Base-by-base conservation (phyloP, 139 green algal genomes). In the Auxenochlorella pyrenoidosa region DNA sequence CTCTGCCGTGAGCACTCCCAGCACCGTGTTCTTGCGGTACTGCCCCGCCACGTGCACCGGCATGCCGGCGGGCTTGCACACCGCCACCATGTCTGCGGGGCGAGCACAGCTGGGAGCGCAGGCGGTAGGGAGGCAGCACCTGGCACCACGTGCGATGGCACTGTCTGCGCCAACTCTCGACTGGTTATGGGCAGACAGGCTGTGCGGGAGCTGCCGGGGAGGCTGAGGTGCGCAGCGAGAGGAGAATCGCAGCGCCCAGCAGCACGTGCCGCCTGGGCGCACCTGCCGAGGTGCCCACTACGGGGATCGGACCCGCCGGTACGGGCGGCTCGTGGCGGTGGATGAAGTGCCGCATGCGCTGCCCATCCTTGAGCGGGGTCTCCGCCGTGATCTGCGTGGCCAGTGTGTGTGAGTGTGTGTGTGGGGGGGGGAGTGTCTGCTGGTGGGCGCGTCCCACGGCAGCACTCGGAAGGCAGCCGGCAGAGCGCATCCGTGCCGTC, bases 11-110 rank as follows among this genome's bases (percentile, higher is more conserved):
- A 99, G 92, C 26, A 98, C 75, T 6, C 91, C 94, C 75, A 96
- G 81, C 51, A 99, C 94, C 0, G 95, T 98, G 91, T 99, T 99
- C 87, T 98, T 98, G 63, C 96, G 91, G 90, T 98, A 98, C 92
- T 98, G 96, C 34, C 97, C 97, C 12, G 94, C 91, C 24, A 93
- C 94, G 83, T 99, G 97, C 83, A 99, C 97, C 8, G 97, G 97
- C 90, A 97, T 93, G 85, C 91, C 93, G 40, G 93, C 85, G 26
- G 95, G 96, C 92, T 98, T 98, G 91, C 87, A 89, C 34, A 98
- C 95, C 0, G 93, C 95, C 68, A 98, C 90, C 65, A 94, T 86
- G 47, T 94, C 91, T 22, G 28, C 72, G 40, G 19, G 54, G 54
- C 2, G 54, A 13, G 54, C 54, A 24, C 59, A 72, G 78, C 16